Conservation (phyloP, 768 basidiomycete genomes). For the Pholiota microspora region DNA sequence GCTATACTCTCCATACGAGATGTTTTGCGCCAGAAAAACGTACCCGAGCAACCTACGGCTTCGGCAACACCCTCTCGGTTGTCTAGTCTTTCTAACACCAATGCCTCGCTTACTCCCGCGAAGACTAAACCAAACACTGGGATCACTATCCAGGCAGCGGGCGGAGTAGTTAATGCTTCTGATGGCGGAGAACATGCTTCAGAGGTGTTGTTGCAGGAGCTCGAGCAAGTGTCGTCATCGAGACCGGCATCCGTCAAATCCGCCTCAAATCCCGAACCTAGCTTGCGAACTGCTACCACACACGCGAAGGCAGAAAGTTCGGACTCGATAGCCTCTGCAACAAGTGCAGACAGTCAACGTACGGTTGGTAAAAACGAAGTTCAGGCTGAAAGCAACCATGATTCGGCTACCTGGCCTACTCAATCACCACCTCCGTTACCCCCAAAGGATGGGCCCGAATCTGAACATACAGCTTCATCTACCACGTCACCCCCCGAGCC, state of each 20-base stretch:
- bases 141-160: conserved; percentile 47
- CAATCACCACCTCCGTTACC: conserved; percentile 25
- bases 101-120: conserved; percentile 10
- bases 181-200: conserved; percentile 37
- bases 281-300: not conserved
- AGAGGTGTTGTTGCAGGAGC: conserved; percentile 18
- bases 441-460: conserved; percentile 21
- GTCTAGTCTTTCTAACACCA: conserved; percentile 18
- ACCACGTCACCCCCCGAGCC: conserved; percentile 1
- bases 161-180: conserved; percentile 42
- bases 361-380: conserved; percentile 29
- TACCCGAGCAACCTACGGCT: conserved; percentile 21
- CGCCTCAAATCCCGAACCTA: conserved; percentile 15
- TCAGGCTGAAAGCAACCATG: not conserved
- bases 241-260: conserved; percentile 28
- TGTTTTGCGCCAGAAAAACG: conserved; percentile 53
- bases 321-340: conserved; percentile 37
- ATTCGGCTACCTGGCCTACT: not conserved
- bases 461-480: conserved; percentile 1
- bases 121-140: conserved; percentile 46
- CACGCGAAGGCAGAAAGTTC: conserved; percentile 16
- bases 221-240: conserved; percentile 34
- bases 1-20: conserved; percentile 58
- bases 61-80: conserved; percentile 13
- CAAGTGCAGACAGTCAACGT: conserved; percentile 38